These are phyloP conservation scores for Magnusiomyces magnusii DNA, from an alignment of 1,139 yeast genomes.

Conservation along the genomic window DNA sequence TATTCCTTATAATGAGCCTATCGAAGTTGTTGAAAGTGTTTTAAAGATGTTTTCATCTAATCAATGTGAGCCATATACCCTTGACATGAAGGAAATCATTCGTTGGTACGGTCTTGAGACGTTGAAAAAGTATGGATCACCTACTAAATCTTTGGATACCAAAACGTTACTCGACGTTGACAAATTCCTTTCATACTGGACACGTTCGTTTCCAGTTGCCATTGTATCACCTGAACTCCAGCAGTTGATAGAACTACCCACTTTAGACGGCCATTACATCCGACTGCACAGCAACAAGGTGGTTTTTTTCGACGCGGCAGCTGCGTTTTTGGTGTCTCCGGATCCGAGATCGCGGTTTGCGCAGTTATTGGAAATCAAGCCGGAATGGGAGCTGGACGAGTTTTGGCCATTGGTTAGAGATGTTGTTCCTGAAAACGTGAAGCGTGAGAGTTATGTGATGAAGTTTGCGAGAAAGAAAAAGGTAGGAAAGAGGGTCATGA, in stretches of 20 bases:
- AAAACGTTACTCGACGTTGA: slow-evolving; percentile 34
- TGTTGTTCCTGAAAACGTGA: slow-evolving; percentile 46
- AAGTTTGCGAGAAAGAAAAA: slow-evolving; percentile 67
- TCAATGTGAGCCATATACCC: slow-evolving; percentile 7
- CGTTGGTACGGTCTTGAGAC: slow-evolving; percentile 15
- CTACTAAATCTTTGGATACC: slow-evolving; percentile 14
- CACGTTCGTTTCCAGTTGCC: neutral
- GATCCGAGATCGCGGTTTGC: slow-evolving; percentile 47
- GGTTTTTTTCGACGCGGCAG: slow-evolving; percentile 31
- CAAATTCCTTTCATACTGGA: neutral
- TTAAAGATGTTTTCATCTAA: slow-evolving; percentile 1
- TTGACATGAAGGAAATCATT: slow-evolving; percentile 10
- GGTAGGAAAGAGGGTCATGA: slow-evolving; percentile 41
- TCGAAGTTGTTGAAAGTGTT: neutral
- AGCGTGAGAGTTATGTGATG: slow-evolving; percentile 62
- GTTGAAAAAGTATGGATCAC: slow-evolving; percentile 21
- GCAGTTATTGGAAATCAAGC: slow-evolving; percentile 51
- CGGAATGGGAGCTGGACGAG: slow-evolving; percentile 66
- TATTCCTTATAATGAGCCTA: slow-evolving; percentile 21
- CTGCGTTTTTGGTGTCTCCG: slow-evolving; percentile 48
- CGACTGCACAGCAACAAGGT: neutral
- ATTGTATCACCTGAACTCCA: slow-evolving; percentile 40
- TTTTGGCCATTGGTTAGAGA: slow-evolving; percentile 60
- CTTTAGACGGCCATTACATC: slow-evolving; percentile 2
- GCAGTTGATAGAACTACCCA: neutral